A percentile compares a stretch with the other conserved stretches of the same genome.
Conservation (phyloP, 2,329 filamentous ascomycete species). For the Colletotrichum cereale region DNA sequence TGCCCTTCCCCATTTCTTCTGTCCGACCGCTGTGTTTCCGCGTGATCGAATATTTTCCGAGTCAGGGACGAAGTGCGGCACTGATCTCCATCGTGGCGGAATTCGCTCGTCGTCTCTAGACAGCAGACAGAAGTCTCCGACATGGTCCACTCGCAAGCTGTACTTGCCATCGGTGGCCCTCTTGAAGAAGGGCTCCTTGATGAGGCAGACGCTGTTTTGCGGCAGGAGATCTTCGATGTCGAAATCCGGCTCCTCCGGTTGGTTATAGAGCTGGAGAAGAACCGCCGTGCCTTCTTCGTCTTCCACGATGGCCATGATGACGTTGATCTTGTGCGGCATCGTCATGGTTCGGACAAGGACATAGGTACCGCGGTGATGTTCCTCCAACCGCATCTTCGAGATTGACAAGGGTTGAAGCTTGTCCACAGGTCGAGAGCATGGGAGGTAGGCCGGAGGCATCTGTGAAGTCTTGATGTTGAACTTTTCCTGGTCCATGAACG, state of each 20-base stretch:
- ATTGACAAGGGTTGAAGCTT: slow-evolving; percentile 45
- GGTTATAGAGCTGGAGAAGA: slow-evolving; percentile 56
- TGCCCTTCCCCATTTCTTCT: slow-evolving; percentile 47
- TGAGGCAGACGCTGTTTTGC: slow-evolving; percentile 51
- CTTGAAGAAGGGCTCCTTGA: slow-evolving; percentile 69
- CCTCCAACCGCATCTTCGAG: slow-evolving; percentile 48
- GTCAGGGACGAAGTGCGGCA: slow-evolving; percentile 16
- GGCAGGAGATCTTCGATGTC: slow-evolving; percentile 51
- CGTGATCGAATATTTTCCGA: slow-evolving; percentile 44
- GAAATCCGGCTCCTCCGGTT: slow-evolving; percentile 52
- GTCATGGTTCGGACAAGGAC: slow-evolving; percentile 43
- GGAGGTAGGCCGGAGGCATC: slow-evolving; percentile 42
- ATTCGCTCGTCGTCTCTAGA: slow-evolving; percentile 51
- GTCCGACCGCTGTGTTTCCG: slow-evolving; percentile 52
- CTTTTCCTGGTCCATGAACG: not conserved
- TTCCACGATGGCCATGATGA: slow-evolving; percentile 50
- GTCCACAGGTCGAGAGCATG: slow-evolving; percentile 41
- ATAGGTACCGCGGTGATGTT: slow-evolving; percentile 45
- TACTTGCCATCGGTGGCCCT: slow-evolving; percentile 53
- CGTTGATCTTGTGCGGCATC: slow-evolving; percentile 38
- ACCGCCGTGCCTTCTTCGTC: slow-evolving; percentile 54
- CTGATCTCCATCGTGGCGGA: slow-evolving; percentile 52
- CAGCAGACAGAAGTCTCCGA: slow-evolving; percentile 60
- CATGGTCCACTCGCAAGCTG: slow-evolving; percentile 64
- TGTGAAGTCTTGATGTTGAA: slow-evolving; percentile 6